Evolutionary conservation across 371 early-diverging fungal species (phyloP), one percentile per base, ranked within the genome.

Genomic region (Phascolomyces articulosus): DNA sequence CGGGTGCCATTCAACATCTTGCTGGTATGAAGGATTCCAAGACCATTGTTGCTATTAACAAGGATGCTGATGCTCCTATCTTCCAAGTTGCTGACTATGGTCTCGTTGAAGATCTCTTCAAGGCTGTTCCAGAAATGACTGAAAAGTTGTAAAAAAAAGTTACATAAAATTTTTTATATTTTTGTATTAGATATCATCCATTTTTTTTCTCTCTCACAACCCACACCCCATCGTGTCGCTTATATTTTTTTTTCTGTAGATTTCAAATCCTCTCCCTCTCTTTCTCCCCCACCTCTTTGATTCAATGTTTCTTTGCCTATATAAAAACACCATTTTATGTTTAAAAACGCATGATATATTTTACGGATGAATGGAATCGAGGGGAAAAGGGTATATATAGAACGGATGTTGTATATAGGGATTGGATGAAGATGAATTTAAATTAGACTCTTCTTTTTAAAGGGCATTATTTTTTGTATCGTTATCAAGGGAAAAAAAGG

Each of bases 1-100:
- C 96, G 20, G 98, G 98, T 59, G 98, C 98, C 59, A 98, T 98
- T 72, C 95, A 95, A 89, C 97, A 97, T 74, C 77, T 98, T 83
- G 97, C 97, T 51, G 98, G 98, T 74, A 98, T 98, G 98, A 98
- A 98, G 87, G 98, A 98, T 71, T 92, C 92, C 80, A 98, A 98
- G 87, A 91, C 91, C 54, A 98, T 98, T 82, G 98, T 97, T 38
- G 95, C 97, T 60, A 97, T 98, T 79, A 98, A 98, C 91, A 97
- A 95, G 87, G 98, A 98, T 73, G 89, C 96, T 28, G 98, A 98
- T 67, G 96, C 96, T 31, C 98, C 99, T 59, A 98, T 98, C 63
- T 98, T 98, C 92, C 96, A 96, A 83, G 88, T 98, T 29, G 91
- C 98, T 44, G 99, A 98, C 78, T 96, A 96, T 77, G 97, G 98